Evolutionary conservation across 176 grass and related monocot genomes (phyloP).

Genomic region (Tillandsia leiboldiana): DNA sequence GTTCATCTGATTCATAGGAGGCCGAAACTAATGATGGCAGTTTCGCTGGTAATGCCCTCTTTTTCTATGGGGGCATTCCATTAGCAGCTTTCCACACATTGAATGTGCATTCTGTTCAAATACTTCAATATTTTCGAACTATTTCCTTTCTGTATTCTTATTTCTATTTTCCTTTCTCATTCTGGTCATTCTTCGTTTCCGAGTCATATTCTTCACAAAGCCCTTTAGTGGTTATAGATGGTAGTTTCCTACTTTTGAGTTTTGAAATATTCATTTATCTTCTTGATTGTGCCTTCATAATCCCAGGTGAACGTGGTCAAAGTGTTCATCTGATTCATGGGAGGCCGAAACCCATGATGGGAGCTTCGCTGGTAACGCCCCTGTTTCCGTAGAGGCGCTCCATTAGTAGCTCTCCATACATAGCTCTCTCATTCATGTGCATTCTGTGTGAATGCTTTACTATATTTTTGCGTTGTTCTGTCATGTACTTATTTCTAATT

Average conservation of each 20-base stretch:
- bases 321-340: slow-evolving; percentile 70
- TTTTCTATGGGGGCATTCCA: slow-evolving; percentile 30
- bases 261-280: background rate
- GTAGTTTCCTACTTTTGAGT: too few relatives aligned
- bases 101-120: too few relatives aligned
- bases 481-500: too few relatives aligned
- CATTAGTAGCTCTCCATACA: slow-evolving; percentile 65
- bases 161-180: too few relatives aligned
- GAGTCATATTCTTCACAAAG: too few relatives aligned
- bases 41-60: slow-evolving; percentile 56
- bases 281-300: slow-evolving; percentile 39
- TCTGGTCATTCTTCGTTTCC: too few relatives aligned
- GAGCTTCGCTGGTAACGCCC: slow-evolving; percentile 61
- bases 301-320: slow-evolving; percentile 43
- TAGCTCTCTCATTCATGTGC: too few relatives aligned
- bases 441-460: too few relatives aligned
- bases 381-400: slow-evolving; percentile 25
- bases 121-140: too few relatives aligned
- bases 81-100: slow-evolving; percentile 51
- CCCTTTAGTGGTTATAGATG: too few relatives aligned
- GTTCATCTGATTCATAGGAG: slow-evolving; percentile 73
- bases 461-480: too few relatives aligned
- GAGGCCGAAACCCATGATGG: slow-evolving; percentile 44
- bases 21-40: slow-evolving; percentile 37
- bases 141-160: too few relatives aligned